A percentile compares a stretch with the other conserved stretches of the same genome.
Evolutionary conservation across 371 early-diverging fungal species (phyloP).

Genomic region (Mucor saturninus): DNA sequence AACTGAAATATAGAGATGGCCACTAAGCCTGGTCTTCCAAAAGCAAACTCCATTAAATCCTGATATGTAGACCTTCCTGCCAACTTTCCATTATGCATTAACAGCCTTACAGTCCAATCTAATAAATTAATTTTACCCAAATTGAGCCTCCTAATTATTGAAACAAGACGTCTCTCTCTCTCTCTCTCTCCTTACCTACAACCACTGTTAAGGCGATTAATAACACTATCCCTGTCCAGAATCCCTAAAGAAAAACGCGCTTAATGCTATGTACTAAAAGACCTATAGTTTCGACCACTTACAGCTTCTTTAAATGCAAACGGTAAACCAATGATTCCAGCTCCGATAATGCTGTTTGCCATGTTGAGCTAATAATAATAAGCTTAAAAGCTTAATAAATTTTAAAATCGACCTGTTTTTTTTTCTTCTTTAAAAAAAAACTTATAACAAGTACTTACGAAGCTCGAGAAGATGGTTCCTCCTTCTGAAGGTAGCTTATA

Average conservation of each 20-base stretch:
- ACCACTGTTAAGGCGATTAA: constrained; percentile 66
- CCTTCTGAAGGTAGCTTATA: constrained; percentile 52
- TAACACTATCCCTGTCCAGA: constrained; percentile 68
- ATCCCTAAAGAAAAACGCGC: constrained; percentile 37
- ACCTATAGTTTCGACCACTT: constrained; percentile 10
- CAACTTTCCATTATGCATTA: constrained; percentile 73
- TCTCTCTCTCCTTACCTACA: constrained; percentile 52
- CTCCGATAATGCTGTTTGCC: constrained; percentile 82
- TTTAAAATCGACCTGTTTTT: background rate
- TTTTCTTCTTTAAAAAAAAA: background rate
- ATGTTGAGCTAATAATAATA: constrained; percentile 63
- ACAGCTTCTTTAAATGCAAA: constrained; percentile 67
- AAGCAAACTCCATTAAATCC: constrained; percentile 74
- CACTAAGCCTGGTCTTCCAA: constrained; percentile 73
- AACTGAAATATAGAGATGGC: constrained; percentile 80
- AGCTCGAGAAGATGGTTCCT: constrained; percentile 52
- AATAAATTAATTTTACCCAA: background rate
- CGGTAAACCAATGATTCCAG: constrained; percentile 72
- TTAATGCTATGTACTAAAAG: too few relatives aligned
- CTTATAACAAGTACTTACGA: constrained; percentile 35
- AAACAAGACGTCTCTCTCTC: background rate
- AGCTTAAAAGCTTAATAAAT: background rate
- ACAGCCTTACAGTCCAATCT: constrained; percentile 80
- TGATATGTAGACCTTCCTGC: constrained; percentile 77
- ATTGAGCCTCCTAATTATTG: background rate